Evolutionary conservation across 345 rosid species (phyloP), one percentile per base, ranked within the genome.

Genomic region (Eutrema heterophyllum): DNA sequence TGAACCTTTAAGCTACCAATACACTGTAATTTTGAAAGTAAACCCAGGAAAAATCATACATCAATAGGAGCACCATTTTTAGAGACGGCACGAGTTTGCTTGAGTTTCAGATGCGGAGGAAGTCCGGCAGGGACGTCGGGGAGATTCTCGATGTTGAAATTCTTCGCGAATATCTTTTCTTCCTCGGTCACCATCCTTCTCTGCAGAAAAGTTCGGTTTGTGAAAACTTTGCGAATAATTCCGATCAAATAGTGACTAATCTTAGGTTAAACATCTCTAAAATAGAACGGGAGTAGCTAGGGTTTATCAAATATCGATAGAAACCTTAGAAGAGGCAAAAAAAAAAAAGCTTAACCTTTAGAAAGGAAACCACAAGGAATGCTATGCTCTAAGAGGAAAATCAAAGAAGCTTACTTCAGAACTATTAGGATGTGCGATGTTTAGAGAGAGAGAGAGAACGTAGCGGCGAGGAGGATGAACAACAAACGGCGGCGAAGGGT

Each of bases 81-180:
- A 79, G 90, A 86, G 64, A 78, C 63, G 62, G 83, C 92, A 9
- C 95, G 89, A 75, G 82, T 84, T 77, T 78, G 78, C 49, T 86
- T 89, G 54, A 79, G 83, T 64, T 87, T 81, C 5, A 87, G 84
- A 74, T 87, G 92, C 0, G 89, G 86, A 12, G 96, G 89, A n/a
- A 91, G 85, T 70, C 81, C 79, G 9, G 80, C 70, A 24, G 94
- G 92, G 21, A 91, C 91, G 72, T 93, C 98, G 5, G 96, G 92
- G 70, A 93, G 79, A 61, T 89, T 84, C 79, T 78, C 68, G 8
- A 81, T 77, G 26, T 75, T 55, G 70, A 83, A 80, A 43, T 73
- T 69, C 48, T 72, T 72, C 4, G 73, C 72, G 41, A 69, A 61
- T 36, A 1, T 14, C 61, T 71, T 68, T n/a, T 67, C 77, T 52